Conservation (phyloP, 805 yeast genomes). For the Ogataea neopini region DNA sequence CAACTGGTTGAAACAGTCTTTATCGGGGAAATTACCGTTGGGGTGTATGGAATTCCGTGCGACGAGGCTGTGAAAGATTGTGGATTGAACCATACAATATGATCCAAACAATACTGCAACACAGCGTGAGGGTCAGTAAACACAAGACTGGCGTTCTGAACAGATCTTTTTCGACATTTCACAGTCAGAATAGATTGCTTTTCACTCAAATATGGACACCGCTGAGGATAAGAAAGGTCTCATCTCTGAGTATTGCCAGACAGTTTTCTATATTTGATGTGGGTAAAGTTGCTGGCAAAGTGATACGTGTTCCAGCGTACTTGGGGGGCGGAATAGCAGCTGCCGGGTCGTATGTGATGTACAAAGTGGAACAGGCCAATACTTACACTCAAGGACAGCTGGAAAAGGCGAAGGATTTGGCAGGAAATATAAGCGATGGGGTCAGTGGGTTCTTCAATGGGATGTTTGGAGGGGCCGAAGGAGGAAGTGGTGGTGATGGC, state of each 20-base stretch:
- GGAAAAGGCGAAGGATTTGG: conserved; percentile 59
- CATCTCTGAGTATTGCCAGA: conserved; percentile 14
- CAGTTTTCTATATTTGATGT: conserved; percentile 38
- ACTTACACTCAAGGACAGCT: conserved; percentile 68
- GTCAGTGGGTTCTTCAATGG: conserved; percentile 38
- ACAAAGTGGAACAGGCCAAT: conserved; percentile 87
- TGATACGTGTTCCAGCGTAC: conserved; percentile 70
- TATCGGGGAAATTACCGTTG: too few relatives aligned
- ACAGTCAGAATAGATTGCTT: background rate
- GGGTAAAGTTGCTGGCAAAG: conserved; percentile 56
- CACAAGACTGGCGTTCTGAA: background rate
- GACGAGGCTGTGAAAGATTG: background rate
- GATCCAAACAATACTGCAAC: background rate
- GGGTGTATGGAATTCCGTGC: background rate
- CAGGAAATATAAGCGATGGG: conserved; percentile 51
- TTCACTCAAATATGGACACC: conserved; percentile 4
- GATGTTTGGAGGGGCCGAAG: conserved; percentile 26
- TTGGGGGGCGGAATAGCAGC: conserved; percentile 93
- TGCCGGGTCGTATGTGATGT: conserved; percentile 89
- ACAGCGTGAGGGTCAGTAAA: background rate
- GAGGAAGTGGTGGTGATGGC: conserved; percentile 36
- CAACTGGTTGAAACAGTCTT: too few relatives aligned
- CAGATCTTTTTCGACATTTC: conserved; percentile 3
- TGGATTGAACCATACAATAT: background rate
- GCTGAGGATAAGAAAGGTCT: conserved; percentile 8